These are phyloP conservation scores for Phalaenopsis equestris DNA, from an alignment of 106 monocot species.

Conservation along the genomic window DNA sequence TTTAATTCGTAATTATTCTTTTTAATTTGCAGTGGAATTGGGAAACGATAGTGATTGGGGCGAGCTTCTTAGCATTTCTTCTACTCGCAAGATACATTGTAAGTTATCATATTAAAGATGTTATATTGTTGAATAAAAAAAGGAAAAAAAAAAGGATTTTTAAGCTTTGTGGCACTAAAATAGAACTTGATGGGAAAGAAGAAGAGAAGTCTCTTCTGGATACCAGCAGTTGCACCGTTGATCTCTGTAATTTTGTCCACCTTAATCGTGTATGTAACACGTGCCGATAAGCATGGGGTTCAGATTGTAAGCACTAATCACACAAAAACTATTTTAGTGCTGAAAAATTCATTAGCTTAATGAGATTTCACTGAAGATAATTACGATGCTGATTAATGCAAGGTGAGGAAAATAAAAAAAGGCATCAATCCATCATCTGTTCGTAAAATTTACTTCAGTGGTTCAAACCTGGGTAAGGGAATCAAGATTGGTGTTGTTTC, in stretches of 20 bases:
- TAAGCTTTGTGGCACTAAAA: not conserved
- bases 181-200: conserved; percentile 37
- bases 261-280: conserved; percentile 55
- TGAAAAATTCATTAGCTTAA: too few relatives aligned
- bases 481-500: conserved; percentile 58
- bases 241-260: conserved; percentile 61
- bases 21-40: conserved; percentile 58
- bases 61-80: conserved; percentile 48
- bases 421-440: conserved; percentile 82
- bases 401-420: conserved; percentile 56
- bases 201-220: conserved; percentile 69
- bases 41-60: conserved; percentile 60
- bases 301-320: conserved; percentile 45
- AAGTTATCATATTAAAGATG: conserved; percentile 10
- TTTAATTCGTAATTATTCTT: too few relatives aligned
- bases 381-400: not conserved
- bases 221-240: conserved; percentile 64
- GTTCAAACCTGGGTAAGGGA: conserved; percentile 42
- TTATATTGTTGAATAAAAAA: not conserved
- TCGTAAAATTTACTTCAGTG: conserved; percentile 46
- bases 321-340: too few relatives aligned
- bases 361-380: too few relatives aligned
- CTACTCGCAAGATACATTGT: conserved; percentile 52
- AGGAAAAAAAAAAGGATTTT: not conserved
- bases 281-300: conserved; percentile 59